Conservation (phyloP, 306 rosid genomes). For the Ziziphus jujuba region DNA sequence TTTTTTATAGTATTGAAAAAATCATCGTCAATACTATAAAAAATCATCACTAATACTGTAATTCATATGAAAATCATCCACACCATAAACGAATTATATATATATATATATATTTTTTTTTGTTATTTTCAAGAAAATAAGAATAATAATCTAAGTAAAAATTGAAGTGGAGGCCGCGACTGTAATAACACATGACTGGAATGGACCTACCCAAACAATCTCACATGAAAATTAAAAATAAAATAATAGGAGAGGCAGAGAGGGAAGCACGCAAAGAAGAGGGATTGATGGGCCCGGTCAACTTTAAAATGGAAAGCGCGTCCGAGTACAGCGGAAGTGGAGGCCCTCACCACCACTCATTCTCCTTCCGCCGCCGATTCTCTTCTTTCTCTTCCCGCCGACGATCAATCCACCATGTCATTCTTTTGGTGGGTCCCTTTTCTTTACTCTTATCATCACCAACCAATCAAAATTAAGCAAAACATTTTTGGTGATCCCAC, state of each 20-base stretch:
- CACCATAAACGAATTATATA: too few species aligned
- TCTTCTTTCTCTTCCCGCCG: constrained; percentile 18
- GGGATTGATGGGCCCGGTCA: constrained; percentile 34
- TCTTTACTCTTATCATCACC: background rate
- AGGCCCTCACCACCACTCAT: constrained; percentile 36
- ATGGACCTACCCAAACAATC: too few species aligned
- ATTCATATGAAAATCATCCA: too few species aligned
- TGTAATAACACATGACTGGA: too few species aligned
- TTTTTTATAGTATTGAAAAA: too few species aligned
- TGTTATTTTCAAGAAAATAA: too few species aligned
- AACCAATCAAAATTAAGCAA: background rate
- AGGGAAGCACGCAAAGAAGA: constrained; percentile 46
- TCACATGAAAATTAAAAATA: too few species aligned
- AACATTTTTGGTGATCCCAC: constrained; percentile 19
- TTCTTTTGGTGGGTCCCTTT: background rate
- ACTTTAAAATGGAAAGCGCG: constrained; percentile 47
- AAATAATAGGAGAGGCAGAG: background rate
- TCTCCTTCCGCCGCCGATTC: constrained; percentile 14
- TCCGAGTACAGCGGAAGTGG: constrained; percentile 50
- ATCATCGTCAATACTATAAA: too few species aligned
- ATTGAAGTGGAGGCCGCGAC: too few species aligned
- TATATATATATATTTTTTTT: too few species aligned
- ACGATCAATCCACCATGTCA: background rate
- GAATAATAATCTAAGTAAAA: too few species aligned
- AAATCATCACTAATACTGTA: too few species aligned